Base-by-base conservation (phyloP, 352 stramenopile species). In the Globisporangium cystogenes region DNA sequence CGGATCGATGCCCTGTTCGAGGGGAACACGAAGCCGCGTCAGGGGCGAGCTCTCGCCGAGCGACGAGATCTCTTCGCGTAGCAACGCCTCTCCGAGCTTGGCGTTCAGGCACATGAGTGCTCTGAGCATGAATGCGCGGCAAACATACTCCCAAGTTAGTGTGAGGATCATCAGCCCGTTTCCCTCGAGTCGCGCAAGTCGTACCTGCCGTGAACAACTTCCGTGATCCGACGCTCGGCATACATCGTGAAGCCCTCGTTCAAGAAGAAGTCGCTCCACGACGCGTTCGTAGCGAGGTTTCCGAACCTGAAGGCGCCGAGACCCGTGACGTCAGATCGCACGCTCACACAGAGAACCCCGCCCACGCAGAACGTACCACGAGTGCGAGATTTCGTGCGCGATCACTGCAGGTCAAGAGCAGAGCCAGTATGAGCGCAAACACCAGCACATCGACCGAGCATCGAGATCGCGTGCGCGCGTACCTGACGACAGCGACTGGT, bases 181-280 rank as follows among this genome's bases (percentile, higher is more conserved):
- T n/a, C n/a, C n/a, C n/a, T n/a, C n/a, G n/a, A n/a, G n/a, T 21
- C 45, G 16, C 3, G 24, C 31, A 57, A 14, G 55, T 1, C 64
- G 48, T 60, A 90, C 77, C 77, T 68, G 51, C 82, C 82, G 37
- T 89, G 70, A n/a, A 68, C 75, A 36, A 76, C 65, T 35, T 82
- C 82, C 0, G 62, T 77, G 58, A 93, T 85, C 27, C 77, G 74
- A 7, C 82, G 71, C 58, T 93, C 80, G 12, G 82, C 80, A 52
- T 91, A 94, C 79, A 92, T 92, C 10, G 81, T 91, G 59, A 91
- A 92, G n/a, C 84, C 84, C 74, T 94, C 84, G 61, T 94, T 94
- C 23, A 94, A 57, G 59, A 90, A 94, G 53, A 94, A 92, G 58
- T 94, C 76, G 48, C 84, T 90, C 84, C 84, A 94, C 49, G 82